Base-by-base conservation (phyloP, 371 early-diverging fungal genomes). In the Phascolomyces articulosus region DNA sequence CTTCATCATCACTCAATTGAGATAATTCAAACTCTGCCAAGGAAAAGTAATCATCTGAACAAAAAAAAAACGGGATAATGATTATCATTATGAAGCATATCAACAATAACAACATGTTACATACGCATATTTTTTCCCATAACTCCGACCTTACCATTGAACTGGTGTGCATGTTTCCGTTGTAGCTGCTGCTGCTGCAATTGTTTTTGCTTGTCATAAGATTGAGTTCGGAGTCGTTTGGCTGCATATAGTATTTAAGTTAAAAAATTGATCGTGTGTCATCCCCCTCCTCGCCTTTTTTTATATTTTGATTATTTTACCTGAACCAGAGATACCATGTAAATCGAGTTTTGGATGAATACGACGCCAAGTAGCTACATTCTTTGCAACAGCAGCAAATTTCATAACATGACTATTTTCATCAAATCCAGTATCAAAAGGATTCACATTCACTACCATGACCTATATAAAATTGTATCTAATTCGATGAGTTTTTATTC, bases 361-460 rank as follows among this genome's bases (percentile, higher is more conserved):
- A 11, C 75, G 72, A 13, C 78, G 62, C 74, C 79, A 73, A 4
- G 85, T 85, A 7, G 84, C 78, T 3, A 90, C 82, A 63, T 87
- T 83, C 58, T 83, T 87, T 1, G 91, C 88, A 0, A 86, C 87
- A 0, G 88, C 83, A 3, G 91, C 82, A 75, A 91, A 91, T 40
- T 89, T 86, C 73, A 92, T 81, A 11, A 90, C 86, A 49, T 85
- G 84, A 24, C 72, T 77, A 26, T 82, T 82, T 58, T 90, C 86
- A 68, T 90, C 77, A 79, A 86, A 86, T 28, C 87, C 73, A 34
- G 80, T 78, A 69, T 89, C 86, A 65, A 74, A 85, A 0, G 91
- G 90, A 62, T 91, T 89, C 18, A 87, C 80, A 60, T 87, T 88
- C n/a, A 90, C 88, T 2, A 92, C 76, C 83, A 92, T 80, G 10